A percentile compares a stretch with the other conserved stretches of the same genome.
Evolutionary conservation across 2,329 filamentous ascomycete genomes (phyloP).

Genomic region (Calonectria pauciramosa): DNA sequence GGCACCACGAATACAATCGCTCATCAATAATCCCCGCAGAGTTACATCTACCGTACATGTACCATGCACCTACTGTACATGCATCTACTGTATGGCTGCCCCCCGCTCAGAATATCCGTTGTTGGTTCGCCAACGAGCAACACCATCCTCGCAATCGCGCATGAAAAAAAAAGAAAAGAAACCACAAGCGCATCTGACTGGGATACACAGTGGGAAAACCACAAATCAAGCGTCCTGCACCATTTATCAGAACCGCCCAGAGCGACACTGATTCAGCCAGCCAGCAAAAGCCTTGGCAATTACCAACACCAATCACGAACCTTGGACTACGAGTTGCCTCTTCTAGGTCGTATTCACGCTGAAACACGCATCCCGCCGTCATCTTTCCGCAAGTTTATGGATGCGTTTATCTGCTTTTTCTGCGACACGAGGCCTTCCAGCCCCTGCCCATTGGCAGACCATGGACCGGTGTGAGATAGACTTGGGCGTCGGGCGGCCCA

Average conservation of each 20-base stretch:
- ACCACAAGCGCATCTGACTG: neutral
- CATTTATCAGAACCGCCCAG: neutral
- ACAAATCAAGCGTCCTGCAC: neutral
- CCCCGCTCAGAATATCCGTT: neutral
- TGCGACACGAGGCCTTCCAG: neutral
- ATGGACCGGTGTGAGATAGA: neutral
- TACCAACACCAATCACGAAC: neutral
- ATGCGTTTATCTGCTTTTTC: neutral
- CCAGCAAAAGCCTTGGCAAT: neutral
- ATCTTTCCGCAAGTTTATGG: neutral
- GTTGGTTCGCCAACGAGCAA: neutral
- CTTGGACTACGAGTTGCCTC: neutral
- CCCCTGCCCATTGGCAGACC: neutral
- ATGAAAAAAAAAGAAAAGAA: neutral
- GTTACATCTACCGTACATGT: neutral
- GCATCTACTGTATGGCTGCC: neutral
- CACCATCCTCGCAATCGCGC: neutral
- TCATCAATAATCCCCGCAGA: neutral
- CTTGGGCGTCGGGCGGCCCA: neutral
- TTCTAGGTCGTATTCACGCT: neutral
- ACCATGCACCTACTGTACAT: neutral
- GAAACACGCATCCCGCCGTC: neutral
- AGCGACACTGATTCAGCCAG: neutral
- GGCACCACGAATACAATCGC: neutral
- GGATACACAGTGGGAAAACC: neutral